phyloP scores from a whole-genome alignment of 78 protist genomes.

The Emiliania huxleyi region DNA sequence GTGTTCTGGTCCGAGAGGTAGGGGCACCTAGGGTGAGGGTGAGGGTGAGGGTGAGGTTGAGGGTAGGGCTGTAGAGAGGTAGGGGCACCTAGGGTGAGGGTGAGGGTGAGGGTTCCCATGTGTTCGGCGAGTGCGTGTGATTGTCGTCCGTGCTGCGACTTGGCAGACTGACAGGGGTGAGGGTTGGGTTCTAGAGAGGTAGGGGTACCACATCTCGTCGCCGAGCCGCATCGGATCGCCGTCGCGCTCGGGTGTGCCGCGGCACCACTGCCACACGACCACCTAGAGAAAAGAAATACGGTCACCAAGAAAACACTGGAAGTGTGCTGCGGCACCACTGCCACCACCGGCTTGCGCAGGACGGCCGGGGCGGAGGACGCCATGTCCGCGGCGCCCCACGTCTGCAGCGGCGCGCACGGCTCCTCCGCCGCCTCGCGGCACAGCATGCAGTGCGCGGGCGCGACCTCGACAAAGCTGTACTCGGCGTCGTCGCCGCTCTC shows the following conservation, averaged over 20 bases:
- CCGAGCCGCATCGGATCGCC: neutral
- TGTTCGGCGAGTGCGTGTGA: no score
- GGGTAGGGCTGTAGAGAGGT: no score
- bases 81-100: no score
- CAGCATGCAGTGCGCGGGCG: neutral
- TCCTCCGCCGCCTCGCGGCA: neutral
- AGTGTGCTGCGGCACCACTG: neutral
- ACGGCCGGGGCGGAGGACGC: neutral
- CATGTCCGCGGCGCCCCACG: neutral
- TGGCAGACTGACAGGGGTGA: no score
- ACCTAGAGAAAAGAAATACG: no score
- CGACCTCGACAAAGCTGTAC: neutral
- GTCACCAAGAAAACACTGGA: no score
- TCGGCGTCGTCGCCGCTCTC: neutral
- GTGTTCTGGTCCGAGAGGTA: no score
- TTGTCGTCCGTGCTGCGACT: no score
- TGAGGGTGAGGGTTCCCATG: no score
- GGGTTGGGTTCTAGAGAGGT: no score
- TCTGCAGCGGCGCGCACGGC: neutral
- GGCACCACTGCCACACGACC: conserved; percentile 13
- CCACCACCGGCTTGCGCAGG: neutral
- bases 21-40: no score
- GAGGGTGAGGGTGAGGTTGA: no score
- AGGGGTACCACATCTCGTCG: neutral
- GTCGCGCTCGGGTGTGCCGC: neutral